phyloP scores from a whole-genome alignment of 768 basidiomycete species.

The Agaricus subrufescens region DNA sequence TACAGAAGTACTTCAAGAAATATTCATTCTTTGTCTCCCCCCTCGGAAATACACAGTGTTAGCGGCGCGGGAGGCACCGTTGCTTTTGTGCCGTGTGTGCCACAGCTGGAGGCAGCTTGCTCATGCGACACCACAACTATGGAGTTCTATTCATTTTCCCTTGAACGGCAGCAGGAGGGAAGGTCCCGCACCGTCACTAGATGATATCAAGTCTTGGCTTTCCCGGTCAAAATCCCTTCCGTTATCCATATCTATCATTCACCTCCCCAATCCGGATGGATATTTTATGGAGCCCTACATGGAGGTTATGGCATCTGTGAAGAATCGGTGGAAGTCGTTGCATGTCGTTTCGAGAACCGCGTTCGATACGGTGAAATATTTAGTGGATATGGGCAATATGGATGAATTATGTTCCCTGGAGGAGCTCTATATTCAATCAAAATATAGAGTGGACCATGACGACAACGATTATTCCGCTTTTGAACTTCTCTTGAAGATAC shows the following conservation, averaged over 20 bases:
- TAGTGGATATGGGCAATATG: not conserved
- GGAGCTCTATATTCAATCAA: not conserved
- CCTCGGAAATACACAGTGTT: slow-evolving; percentile 8
- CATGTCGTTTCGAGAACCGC: not conserved
- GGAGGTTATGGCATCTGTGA: not conserved
- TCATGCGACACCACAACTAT: slow-evolving; percentile 13
- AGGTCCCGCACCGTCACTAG: not conserved
- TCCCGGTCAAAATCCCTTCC: not conserved
- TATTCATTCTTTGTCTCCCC: slow-evolving; percentile 17
- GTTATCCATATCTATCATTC: not conserved
- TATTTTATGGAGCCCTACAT: not conserved
- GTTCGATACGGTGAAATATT: not conserved
- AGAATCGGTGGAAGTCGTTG: not conserved
- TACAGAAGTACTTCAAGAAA: slow-evolving; percentile 16
- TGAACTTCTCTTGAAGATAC: not conserved
- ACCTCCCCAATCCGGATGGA: no score
- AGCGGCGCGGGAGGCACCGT: slow-evolving; percentile 9
- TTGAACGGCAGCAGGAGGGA: not conserved
- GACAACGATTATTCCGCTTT: no score
- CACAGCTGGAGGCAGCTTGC: slow-evolving; percentile 15
- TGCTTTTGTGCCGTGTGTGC: slow-evolving; percentile 15
- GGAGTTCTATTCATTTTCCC: slow-evolving; percentile 14
- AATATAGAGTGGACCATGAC: not conserved
- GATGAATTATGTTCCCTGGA: not conserved
- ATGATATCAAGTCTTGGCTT: not conserved